A percentile compares a stretch with the other conserved stretches of the same genome.
phyloP scores from a whole-genome alignment of 2,329 filamentous ascomycete species.

The Pseudogymnoascus sp. region DNA sequence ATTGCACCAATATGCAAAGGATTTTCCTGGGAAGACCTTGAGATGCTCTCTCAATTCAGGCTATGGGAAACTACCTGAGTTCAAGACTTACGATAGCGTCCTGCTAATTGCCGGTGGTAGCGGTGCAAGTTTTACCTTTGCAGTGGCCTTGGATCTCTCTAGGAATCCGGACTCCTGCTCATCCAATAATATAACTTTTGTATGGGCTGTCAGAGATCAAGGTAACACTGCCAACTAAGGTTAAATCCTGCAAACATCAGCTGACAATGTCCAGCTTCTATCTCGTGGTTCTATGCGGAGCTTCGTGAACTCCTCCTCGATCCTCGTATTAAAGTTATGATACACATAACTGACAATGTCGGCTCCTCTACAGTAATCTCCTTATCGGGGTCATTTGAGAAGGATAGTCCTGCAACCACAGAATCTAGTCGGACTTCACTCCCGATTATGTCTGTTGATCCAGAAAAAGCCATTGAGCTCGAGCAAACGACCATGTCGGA shows the following conservation, averaged over 20 bases:
- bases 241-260: neutral
- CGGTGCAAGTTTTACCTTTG: slow-evolving; percentile 50
- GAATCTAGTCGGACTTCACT: neutral
- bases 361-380: neutral
- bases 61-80: slow-evolving; percentile 47
- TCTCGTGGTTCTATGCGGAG: slow-evolving; percentile 25
- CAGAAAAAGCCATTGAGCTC: neutral
- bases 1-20: slow-evolving; percentile 42
- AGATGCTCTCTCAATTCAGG: slow-evolving; percentile 49
- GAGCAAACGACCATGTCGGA: neutral
- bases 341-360: slow-evolving; percentile 24
- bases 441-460: neutral
- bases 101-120: slow-evolving; percentile 53
- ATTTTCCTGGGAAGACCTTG: slow-evolving; percentile 41
- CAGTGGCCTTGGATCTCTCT: slow-evolving; percentile 39
- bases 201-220: slow-evolving; percentile 41
- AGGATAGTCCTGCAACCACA: neutral
- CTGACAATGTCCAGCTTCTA: slow-evolving; percentile 14
- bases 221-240: slow-evolving; percentile 29
- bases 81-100: slow-evolving; percentile 44
- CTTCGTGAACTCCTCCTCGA: slow-evolving; percentile 25
- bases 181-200: slow-evolving; percentile 15
- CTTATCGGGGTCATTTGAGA: neutral
- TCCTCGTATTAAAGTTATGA: slow-evolving; percentile 24
- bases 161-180: slow-evolving; percentile 30